These are phyloP conservation scores for Arthroderma uncinatum DNA, from an alignment of 2,329 filamentous ascomycete genomes.

Conservation along the genomic window DNA sequence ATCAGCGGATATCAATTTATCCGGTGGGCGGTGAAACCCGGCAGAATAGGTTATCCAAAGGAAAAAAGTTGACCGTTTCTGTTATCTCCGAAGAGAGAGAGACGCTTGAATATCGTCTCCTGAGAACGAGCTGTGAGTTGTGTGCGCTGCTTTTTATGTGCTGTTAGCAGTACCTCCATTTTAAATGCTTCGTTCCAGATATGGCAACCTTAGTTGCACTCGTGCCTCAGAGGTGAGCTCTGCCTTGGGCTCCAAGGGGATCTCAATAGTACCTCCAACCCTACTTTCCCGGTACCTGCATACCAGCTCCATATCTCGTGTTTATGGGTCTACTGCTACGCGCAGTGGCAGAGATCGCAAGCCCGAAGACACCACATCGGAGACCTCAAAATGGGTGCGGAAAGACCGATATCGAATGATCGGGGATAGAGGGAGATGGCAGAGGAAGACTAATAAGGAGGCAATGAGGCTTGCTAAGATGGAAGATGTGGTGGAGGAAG, in stretches of 20 bases:
- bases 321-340: neutral
- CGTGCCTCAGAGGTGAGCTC: neutral
- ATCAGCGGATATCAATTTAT: neutral
- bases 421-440: neutral
- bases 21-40: neutral
- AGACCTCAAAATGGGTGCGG: neutral
- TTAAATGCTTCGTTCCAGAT: conserved; percentile 10
- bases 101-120: neutral
- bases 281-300: neutral
- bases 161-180: neutral
- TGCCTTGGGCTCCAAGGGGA: neutral
- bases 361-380: neutral
- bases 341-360: neutral
- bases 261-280: neutral
- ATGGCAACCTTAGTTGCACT: conserved; percentile 7
- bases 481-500: neutral
- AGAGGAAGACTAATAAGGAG: neutral
- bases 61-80: neutral
- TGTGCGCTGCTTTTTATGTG: neutral
- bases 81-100: neutral
- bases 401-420: neutral
- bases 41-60: neutral
- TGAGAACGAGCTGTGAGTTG: neutral
- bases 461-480: neutral
- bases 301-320: neutral